Evolutionary conservation across 805 yeast genomes (phyloP).

Genomic region (Ogataea chonburiensis): DNA sequence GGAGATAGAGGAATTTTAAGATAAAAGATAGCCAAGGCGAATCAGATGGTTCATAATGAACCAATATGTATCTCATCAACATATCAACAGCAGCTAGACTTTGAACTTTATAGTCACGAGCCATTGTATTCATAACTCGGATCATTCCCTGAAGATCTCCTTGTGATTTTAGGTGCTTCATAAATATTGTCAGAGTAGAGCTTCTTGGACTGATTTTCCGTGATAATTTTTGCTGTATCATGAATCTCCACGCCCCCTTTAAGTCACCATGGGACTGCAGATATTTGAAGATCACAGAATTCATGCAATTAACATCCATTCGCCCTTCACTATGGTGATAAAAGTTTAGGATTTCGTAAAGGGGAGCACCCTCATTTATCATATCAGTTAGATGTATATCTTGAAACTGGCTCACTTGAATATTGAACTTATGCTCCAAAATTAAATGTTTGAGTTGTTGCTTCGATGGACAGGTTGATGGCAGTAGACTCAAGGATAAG

Average conservation of each 20-base stretch:
- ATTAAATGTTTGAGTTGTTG: slow-evolving; percentile 14
- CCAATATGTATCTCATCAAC: slow-evolving; percentile 17
- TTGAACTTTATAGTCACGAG: slow-evolving; percentile 9
- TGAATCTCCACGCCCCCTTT: slow-evolving; percentile 22
- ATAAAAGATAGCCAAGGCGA: slow-evolving; percentile 20
- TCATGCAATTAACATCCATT: slow-evolving; percentile 24
- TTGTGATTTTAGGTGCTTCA: slow-evolving; percentile 17
- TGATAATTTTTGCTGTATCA: slow-evolving; percentile 8
- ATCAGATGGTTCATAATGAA: slow-evolving; percentile 12
- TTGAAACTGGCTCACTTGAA: slow-evolving; percentile 13
- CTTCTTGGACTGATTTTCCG: slow-evolving; percentile 13
- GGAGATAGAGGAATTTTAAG: slow-evolving; percentile 20
- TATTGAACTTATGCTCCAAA: slow-evolving; percentile 11
- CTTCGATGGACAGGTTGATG: slow-evolving; percentile 16
- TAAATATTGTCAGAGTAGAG: slow-evolving; percentile 25
- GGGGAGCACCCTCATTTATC: slow-evolving; percentile 9
- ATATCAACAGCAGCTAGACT: slow-evolving; percentile 20
- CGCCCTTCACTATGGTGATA: slow-evolving; percentile 10
- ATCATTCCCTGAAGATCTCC: slow-evolving; percentile 18
- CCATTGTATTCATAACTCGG: slow-evolving; percentile 18
- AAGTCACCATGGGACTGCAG: slow-evolving; percentile 12
- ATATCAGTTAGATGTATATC: slow-evolving; percentile 23
- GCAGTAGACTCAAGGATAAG: slow-evolving; percentile 21
- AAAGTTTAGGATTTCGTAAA: slow-evolving; percentile 15
- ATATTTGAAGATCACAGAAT: slow-evolving; percentile 22